phyloP scores from a whole-genome alignment of 1,284 basidiomycete species.

The Xerocomus nothofagi region DNA sequence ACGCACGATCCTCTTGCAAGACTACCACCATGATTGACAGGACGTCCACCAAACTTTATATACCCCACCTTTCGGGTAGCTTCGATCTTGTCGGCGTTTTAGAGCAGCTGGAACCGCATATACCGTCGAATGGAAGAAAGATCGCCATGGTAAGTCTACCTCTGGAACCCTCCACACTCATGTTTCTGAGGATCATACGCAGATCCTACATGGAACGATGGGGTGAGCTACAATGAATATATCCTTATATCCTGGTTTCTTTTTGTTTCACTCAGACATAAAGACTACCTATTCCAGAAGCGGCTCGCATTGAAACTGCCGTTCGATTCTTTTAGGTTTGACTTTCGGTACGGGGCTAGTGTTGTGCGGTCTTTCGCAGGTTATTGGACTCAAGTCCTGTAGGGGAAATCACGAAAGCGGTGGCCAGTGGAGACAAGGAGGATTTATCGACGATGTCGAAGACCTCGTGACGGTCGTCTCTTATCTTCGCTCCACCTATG shows the following conservation, averaged over 20 bases:
- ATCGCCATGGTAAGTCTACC: constrained; percentile 62
- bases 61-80: constrained; percentile 55
- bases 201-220: constrained; percentile 78
- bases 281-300: constrained; percentile 81
- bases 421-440: constrained; percentile 61
- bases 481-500: constrained; percentile 54
- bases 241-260: neutral
- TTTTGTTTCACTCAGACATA: constrained; percentile 53
- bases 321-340: constrained; percentile 80
- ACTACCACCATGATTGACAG: constrained; percentile 35
- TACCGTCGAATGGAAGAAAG: constrained; percentile 54
- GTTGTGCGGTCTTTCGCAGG: neutral
- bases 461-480: constrained; percentile 67
- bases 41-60: constrained; percentile 49
- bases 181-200: constrained; percentile 14
- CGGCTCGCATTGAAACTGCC: constrained; percentile 67
- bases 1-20: constrained; percentile 5
- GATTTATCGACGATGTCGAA: constrained; percentile 56
- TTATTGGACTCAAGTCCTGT: constrained; percentile 6
- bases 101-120: constrained; percentile 55
- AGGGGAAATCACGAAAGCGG: constrained; percentile 77
- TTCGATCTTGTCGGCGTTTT: constrained; percentile 60
- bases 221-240: constrained; percentile 47
- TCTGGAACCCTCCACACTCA: neutral
- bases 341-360: constrained; percentile 65